phyloP scores from a whole-genome alignment of 495 filamentous ascomycete genomes.

The Penicillium roqueforti region DNA sequence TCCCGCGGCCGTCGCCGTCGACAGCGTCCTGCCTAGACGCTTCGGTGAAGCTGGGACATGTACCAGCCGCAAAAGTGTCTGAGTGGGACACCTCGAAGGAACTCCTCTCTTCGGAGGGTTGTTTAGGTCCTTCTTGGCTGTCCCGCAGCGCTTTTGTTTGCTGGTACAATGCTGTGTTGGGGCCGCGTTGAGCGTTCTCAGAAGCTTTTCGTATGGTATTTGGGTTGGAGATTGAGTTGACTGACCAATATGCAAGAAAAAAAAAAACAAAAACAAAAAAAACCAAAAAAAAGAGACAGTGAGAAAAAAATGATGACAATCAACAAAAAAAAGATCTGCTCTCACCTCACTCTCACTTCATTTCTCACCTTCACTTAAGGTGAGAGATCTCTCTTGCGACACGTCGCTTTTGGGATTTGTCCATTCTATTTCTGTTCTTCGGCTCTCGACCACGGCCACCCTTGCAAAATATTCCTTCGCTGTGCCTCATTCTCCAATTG shows the following conservation, averaged over 20 bases:
- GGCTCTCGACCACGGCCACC: background rate
- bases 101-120: conserved; percentile 1
- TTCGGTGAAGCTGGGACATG: background rate
- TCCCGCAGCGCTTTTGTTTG: background rate
- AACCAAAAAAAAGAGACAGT: background rate
- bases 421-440: background rate
- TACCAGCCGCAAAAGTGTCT: background rate
- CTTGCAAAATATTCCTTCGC: background rate
- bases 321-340: background rate
- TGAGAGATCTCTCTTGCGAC: background rate
- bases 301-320: background rate
- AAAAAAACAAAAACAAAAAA: background rate
- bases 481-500: background rate
- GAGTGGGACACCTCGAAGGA: background rate
- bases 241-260: background rate
- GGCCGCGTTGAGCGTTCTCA: background rate
- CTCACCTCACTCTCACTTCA: background rate
- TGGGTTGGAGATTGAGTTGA: conserved; percentile 1
- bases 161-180: background rate
- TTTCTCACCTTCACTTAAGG: background rate
- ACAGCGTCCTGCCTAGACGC: background rate
- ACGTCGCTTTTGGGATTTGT: background rate
- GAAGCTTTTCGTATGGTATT: background rate
- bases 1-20: background rate
- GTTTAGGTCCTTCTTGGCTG: background rate